phyloP scores from a whole-genome alignment of 2,329 filamentous ascomycete species.

The Verticillium tricorpus region DNA sequence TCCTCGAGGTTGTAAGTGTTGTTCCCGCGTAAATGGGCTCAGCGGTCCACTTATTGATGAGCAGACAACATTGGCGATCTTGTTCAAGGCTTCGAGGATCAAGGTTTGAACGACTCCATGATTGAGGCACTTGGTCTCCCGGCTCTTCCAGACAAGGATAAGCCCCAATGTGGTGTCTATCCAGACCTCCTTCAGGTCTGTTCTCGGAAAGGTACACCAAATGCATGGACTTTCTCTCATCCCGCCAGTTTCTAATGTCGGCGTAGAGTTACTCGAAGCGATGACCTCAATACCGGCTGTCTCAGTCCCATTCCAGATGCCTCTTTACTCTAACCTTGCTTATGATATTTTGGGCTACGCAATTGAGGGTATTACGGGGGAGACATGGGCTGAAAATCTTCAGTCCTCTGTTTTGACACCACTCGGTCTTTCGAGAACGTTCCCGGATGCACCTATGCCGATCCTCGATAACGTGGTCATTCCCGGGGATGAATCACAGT shows the following conservation, averaged over 20 bases:
- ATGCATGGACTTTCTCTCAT: no score
- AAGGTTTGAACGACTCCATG: neutral
- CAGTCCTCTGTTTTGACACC: slow-evolving; percentile 4
- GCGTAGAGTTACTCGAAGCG: neutral
- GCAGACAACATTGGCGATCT: neutral
- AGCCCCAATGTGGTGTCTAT: slow-evolving; percentile 3
- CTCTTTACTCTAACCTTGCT: slow-evolving; percentile 7
- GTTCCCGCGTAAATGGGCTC: neutral
- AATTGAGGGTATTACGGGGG: slow-evolving; percentile 6
- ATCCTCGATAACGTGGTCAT: neutral
- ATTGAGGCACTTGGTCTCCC: neutral
- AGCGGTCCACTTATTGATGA: neutral
- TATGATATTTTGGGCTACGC: slow-evolving; percentile 5
- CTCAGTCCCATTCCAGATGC: neutral
- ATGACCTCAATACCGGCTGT: neutral
- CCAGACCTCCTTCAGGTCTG: neutral
- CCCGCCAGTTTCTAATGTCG: no score
- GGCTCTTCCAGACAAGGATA: neutral
- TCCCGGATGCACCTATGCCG: slow-evolving; percentile 1
- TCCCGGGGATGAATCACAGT: neutral
- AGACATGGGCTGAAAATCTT: slow-evolving; percentile 1
- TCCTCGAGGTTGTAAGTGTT: slow-evolving; percentile 7
- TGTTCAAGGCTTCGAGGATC: neutral
- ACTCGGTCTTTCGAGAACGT: slow-evolving; percentile 4
- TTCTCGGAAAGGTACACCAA: neutral